Base-by-base conservation (phyloP, 257 asterid species). In the Solanum bulbocastanum region DNA sequence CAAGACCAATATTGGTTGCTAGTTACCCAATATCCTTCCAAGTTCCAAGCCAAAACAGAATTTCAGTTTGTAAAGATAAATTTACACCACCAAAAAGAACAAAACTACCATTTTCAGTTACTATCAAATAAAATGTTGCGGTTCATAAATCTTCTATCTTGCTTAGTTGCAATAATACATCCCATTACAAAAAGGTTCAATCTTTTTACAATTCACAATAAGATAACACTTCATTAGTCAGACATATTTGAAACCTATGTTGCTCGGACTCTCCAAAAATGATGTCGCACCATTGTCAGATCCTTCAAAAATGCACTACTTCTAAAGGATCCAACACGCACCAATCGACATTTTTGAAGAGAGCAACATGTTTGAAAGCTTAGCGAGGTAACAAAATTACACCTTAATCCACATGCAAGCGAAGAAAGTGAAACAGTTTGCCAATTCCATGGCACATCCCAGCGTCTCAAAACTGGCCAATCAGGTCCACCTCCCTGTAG, bases 361-460 rank as follows among this genome's bases (percentile, higher is more conserved):
- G 65, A 56, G 65, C 25, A 22, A 33, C 4, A 40, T 58, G 56
- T 36, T 85, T 37, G 9, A 83, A 35, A 74, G 11, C 27, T n/a
- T 30, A 86, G 40, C 75, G 68, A 82, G n/a, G 62, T 37, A 84
- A 18, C n/a, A 75, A 72, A 90, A 84, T 89, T 66, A 86, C 92
- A 97, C 99, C 99, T 96, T 85, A 97, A 87, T 92, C 98, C 99
- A 90, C 99, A 97, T 25, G 99, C 99, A 89, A 97, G 93, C 14
- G 99, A 95, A 86, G 96, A 90, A 86, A 97, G 91, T 60, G 99
- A 95, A 89, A 94, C 90, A 8, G 98, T 93, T 83, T 97, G 99
- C 99, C 99, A 97, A 90, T 93, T 95, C 99, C 99, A 97, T 8
- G 99, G 99, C 89, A 97, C 99, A 40, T 95, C 98, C 99, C 99